Evolutionary conservation across 2,329 filamentous ascomycete genomes (phyloP), one percentile per base, ranked within the genome.

Genomic region (Stachybotrys elegans): DNA sequence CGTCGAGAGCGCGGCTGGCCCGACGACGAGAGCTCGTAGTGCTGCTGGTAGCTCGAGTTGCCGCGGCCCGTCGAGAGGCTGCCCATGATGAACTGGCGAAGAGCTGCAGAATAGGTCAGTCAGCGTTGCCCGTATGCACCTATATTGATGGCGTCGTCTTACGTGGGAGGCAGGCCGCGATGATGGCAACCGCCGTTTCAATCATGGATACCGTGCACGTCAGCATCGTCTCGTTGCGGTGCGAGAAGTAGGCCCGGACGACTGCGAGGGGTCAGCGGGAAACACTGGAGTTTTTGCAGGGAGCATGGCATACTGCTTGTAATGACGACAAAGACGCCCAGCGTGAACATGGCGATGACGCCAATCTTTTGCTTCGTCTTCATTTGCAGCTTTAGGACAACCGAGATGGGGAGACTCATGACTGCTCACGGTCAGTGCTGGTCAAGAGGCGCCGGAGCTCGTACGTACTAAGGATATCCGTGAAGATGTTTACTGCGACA

Each of bases 181-280:
- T 68, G 25, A 69, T 67, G 2, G 67, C 63, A 7, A 69, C 60
- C 4, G 64, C 52, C 0, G 61, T 62, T 42, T 66, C 62, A n/a
- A 65, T 52, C 61, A 66, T 66, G 4, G 60, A 63, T 16, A 66
- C 61, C 1, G 62, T 66, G 46, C 62, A 66, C 3, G 62, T 65
- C 27, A 65, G 40, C 62, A 66, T 66, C 1, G 60, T 63, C 43
- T 64, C 58, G 42, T 60, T 58, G 4, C 50, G 51, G 42, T 59
- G 58, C 0, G 60, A 63, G 22, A 58, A 65, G 20, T 62, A 61
- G 4, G 62, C 62, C 46, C 62, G 60, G 19, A 66, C 57, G 2
- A 65, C 58, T 61, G 16, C 0, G 2, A 21, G 7, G n/a, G n/a
- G n/a, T n/a, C n/a, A n/a, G n/a, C n/a, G n/a, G n/a, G n/a, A n/a